Evolutionary conservation across 805 yeast genomes (phyloP).

Genomic region (Helenozyma baotianmanensis): DNA sequence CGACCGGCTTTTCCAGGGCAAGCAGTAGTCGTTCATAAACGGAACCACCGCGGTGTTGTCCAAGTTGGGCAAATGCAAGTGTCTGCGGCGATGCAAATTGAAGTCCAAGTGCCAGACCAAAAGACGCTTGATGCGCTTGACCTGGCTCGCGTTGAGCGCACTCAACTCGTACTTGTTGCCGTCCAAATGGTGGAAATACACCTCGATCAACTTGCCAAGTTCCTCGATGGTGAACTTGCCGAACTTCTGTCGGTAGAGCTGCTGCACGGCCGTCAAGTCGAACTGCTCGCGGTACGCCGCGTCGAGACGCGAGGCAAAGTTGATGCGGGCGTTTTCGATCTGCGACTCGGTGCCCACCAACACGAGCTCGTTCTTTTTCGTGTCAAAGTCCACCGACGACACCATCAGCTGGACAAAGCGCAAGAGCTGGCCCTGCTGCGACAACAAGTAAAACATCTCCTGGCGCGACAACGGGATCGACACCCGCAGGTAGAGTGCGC

Average conservation of each 20-base stretch:
- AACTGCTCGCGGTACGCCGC: slow-evolving; percentile 24
- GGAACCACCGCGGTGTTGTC: slow-evolving; percentile 18
- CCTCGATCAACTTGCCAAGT: slow-evolving; percentile 31
- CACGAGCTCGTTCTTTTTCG: slow-evolving; percentile 23
- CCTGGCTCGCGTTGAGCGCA: slow-evolving; percentile 24
- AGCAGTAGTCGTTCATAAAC: slow-evolving; percentile 25
- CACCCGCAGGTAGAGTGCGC: slow-evolving; percentile 29
- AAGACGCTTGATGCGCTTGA: slow-evolving; percentile 33
- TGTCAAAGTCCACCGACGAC: slow-evolving; percentile 31
- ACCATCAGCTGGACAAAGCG: slow-evolving; percentile 40
- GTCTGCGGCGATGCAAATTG: slow-evolving; percentile 21
- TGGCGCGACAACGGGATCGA: slow-evolving; percentile 28
- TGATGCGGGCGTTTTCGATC: slow-evolving; percentile 40
- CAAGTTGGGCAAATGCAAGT: slow-evolving; percentile 15
- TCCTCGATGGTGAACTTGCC: slow-evolving; percentile 22
- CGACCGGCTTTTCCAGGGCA: slow-evolving; percentile 29
- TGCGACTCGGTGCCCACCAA: slow-evolving; percentile 40
- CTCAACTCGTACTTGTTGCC: slow-evolving; percentile 27
- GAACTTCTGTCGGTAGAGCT: slow-evolving; percentile 24
- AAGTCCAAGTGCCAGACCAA: slow-evolving; percentile 36
- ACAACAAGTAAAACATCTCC: slow-evolving; percentile 39
- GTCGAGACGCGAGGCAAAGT: slow-evolving; percentile 29
- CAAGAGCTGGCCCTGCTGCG: slow-evolving; percentile 35
- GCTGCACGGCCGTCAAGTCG: slow-evolving; percentile 26
- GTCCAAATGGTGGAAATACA: slow-evolving; percentile 26